Conservation (phyloP, 2,329 filamentous ascomycete genomes). For the Fusarium temperatum region DNA sequence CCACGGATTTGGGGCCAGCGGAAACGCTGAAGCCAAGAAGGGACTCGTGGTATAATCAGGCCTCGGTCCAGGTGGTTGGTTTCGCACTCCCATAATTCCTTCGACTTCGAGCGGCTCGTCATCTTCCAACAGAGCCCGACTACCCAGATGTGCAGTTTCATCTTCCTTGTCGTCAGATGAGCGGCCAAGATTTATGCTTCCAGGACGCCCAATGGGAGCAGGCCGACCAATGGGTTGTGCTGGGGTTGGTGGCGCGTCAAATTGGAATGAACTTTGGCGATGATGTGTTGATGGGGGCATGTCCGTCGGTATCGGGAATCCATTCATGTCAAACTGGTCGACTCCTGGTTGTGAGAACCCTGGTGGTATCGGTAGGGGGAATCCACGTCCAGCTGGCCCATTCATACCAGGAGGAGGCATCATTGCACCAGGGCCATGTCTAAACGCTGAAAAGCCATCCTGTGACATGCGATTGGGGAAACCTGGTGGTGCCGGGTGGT, state of each 20-base stretch:
- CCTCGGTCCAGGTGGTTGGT: conserved; percentile 61
- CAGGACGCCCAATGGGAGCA: conserved; percentile 86
- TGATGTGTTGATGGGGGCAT: conserved; percentile 65
- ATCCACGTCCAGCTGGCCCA: conserved; percentile 54
- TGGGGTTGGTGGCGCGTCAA: conserved; percentile 64
- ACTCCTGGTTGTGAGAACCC: conserved; percentile 46
- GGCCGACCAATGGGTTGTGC: conserved; percentile 83
- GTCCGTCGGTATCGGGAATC: conserved; percentile 48
- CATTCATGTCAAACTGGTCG: conserved; percentile 46
- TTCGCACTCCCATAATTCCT: conserved; percentile 50
- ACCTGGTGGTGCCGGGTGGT: conserved; percentile 53
- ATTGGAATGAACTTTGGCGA: conserved; percentile 77
- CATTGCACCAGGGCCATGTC: conserved; percentile 57
- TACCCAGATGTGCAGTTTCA: conserved; percentile 83
- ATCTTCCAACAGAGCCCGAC: conserved; percentile 86
- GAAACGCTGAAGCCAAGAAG: conserved; percentile 55
- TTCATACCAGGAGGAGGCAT: conserved; percentile 63
- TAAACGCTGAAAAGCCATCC: conserved; percentile 59
- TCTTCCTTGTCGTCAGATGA: conserved; percentile 69
- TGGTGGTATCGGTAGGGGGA: conserved; percentile 50
- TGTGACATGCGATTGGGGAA: conserved; percentile 68
- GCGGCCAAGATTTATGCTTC: conserved; percentile 71
- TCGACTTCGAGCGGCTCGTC: conserved; percentile 62
- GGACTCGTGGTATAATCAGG: conserved; percentile 53
- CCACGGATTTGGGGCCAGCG: conserved; percentile 53